These are phyloP conservation scores for Hortiboletus rubellus DNA, from an alignment of 1,284 basidiomycete species.

Conservation along the genomic window DNA sequence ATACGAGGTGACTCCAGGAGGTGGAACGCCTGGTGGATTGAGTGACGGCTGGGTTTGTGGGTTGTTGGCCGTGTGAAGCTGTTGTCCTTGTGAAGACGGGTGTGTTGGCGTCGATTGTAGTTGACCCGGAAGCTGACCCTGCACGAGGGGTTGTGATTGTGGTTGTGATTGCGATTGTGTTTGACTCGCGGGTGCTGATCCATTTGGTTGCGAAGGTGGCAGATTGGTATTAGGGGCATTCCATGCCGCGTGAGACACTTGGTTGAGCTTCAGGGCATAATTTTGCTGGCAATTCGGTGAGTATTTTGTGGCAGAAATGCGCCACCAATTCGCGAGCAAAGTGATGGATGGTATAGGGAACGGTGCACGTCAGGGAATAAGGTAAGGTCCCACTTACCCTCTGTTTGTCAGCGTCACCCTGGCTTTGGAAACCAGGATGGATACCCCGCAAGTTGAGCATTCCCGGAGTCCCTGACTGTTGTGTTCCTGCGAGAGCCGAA, in stretches of 20 bases:
- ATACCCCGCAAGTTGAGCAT: slow-evolving; percentile 65
- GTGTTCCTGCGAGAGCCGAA: slow-evolving; percentile 24
- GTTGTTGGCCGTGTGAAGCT: slow-evolving; percentile 35
- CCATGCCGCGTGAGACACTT: slow-evolving; percentile 64
- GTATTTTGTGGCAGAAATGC: slow-evolving; percentile 6
- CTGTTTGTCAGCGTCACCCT: slow-evolving; percentile 62
- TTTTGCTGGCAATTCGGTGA: slow-evolving; percentile 44
- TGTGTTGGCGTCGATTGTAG: slow-evolving; percentile 26
- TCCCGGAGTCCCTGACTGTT: slow-evolving; percentile 57
- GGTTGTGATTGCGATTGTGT: slow-evolving; percentile 33
- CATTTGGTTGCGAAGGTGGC: slow-evolving; percentile 32
- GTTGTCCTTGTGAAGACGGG: slow-evolving; percentile 42
- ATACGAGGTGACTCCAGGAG: slow-evolving; percentile 40
- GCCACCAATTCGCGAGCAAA: not conserved
- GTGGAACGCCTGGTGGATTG: slow-evolving; percentile 57
- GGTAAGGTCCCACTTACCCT: slow-evolving; percentile 50
- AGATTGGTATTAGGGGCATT: slow-evolving; percentile 43
- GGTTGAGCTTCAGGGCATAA: slow-evolving; percentile 61
- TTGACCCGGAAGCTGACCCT: slow-evolving; percentile 34
- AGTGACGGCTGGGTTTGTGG: slow-evolving; percentile 33
- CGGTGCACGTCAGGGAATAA: slow-evolving; percentile 1
- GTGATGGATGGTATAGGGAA: not conserved
- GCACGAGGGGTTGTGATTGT: slow-evolving; percentile 26
- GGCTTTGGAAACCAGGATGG: slow-evolving; percentile 58
- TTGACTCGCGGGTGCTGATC: slow-evolving; percentile 30